Percentiles rank a stretch among this genome's conserved stretches.
Conservation (phyloP, 2,329 filamentous ascomycete genomes). For the Passalora sequoiae region DNA sequence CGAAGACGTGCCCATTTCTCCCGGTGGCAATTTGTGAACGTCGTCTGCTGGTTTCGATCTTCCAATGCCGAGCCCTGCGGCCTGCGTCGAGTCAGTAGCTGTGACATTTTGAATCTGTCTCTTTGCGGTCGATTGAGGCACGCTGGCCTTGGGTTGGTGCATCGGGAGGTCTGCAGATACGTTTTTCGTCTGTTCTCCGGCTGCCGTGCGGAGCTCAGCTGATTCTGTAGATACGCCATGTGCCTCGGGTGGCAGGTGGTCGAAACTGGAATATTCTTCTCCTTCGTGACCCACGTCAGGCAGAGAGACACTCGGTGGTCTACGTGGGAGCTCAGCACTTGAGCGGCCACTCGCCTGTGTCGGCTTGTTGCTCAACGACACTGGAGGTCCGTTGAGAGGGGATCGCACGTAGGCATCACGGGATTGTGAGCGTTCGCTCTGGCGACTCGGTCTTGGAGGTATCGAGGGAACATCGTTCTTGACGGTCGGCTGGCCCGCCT, state of each 20-base stretch:
- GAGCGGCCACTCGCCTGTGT: conserved; percentile 36
- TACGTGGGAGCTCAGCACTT: conserved; percentile 49
- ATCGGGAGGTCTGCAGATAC: conserved; percentile 77
- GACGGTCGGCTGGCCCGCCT: conserved; percentile 39
- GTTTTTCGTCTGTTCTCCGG: conserved; percentile 52
- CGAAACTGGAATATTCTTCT: conserved; percentile 70
- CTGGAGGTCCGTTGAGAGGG: conserved; percentile 69
- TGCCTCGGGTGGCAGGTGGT: conserved; percentile 36
- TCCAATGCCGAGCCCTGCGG: conserved; percentile 78
- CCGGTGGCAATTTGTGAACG: conserved; percentile 25
- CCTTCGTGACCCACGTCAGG: conserved; percentile 81
- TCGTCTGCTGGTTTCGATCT: conserved; percentile 54
- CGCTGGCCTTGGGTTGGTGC: conserved; percentile 80
- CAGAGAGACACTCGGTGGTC: conserved; percentile 68
- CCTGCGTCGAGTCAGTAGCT: conserved; percentile 79
- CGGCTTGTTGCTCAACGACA: conserved; percentile 35
- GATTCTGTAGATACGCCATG: conserved; percentile 27
- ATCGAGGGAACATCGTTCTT: conserved; percentile 61
- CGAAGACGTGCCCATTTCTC: conserved; percentile 18
- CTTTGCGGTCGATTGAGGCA: conserved; percentile 75
- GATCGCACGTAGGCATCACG: conserved; percentile 78
- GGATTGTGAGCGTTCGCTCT: conserved; percentile 72
- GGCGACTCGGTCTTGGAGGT: conserved; percentile 71
- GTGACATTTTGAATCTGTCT: conserved; percentile 78
- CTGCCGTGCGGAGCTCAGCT: conserved; percentile 10